Evolutionary conservation across 225 moss, liverwort and hornwort genomes (phyloP), one percentile per base, ranked within the genome.

Genomic region (Sphagnum contortum): DNA sequence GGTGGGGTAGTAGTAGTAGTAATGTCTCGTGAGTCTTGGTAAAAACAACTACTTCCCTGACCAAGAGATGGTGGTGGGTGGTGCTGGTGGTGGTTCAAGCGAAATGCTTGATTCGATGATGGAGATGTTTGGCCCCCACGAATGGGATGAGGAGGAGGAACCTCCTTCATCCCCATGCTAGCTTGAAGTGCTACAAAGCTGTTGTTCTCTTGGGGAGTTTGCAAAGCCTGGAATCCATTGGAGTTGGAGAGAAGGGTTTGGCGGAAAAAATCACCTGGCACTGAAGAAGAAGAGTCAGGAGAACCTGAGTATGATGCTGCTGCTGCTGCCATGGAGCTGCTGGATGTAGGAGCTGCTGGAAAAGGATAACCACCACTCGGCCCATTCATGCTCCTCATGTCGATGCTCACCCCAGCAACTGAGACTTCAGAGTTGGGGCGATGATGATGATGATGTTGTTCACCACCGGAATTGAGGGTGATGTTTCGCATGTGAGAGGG

Each of bases 401-500:
- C 58, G 65, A 66, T 11, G 50, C 61, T 62, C 49, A 50, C 76
- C 45, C 64, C 9, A 44, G 55, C 29, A 29, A 29, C 29, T 29
- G 29, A 29, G 29, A 29, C 29, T 29, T 29, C 29, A 29, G 29
- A 29, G 29, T 29, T 29, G 29, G 29, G 29, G 29, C 29, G 29
- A 29, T 29, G 29, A 29, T 29, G 29, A 29, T 29, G 29, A 29
- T 29, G 29, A 29, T 29, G 29, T 29, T 29, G 29, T 29, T 29
- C 29, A 29, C 29, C 29, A 29, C 29, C 29, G 1, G 57, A 55
- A 9, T 57, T 72, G 4, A 61, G 11, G 49, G 67, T 55, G 60
- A 76, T 79, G 69, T 69, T 48, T 65, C 54, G 57, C 57, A 79
- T 68, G 48, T 69, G 67, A 45, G 74, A 79, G 3, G 79, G 73